A percentile compares a stretch with the other conserved stretches of the same genome.
Evolutionary conservation across 306 rosid species (phyloP).

Genomic region (Hippophae tibetana): DNA sequence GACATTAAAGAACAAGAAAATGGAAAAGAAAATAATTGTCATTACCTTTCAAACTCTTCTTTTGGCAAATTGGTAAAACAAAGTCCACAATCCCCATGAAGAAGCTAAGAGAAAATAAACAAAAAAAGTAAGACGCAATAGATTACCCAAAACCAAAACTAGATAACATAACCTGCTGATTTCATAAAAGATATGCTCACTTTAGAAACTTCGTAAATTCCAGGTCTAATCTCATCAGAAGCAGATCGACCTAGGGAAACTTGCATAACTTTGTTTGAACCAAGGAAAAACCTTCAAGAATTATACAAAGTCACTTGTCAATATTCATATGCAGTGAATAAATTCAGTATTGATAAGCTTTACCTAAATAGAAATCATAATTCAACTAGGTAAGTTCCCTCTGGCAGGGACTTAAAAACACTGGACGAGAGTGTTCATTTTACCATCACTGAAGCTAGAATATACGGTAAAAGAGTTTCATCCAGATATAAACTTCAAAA

Average conservation of each 20-base stretch:
- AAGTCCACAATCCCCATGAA: slow-evolving; percentile 88
- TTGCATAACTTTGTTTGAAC: slow-evolving; percentile 95
- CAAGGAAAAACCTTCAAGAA: slow-evolving; percentile 58
- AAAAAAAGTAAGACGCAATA: not conserved
- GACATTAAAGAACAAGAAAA: not conserved
- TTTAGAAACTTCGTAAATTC: slow-evolving; percentile 66
- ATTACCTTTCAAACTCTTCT: slow-evolving; percentile 79
- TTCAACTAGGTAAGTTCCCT: too few relatives aligned
- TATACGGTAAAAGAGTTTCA: too few relatives aligned
- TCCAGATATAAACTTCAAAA: too few relatives aligned
- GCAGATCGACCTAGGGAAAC: slow-evolving; percentile 67
- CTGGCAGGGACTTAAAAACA: too few relatives aligned
- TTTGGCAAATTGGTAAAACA: slow-evolving; percentile 59
- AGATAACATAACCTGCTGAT: not conserved
- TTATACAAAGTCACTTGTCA: not conserved
- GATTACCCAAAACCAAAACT: too few relatives aligned
- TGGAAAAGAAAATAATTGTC: not conserved
- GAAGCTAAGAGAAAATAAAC: slow-evolving; percentile 31
- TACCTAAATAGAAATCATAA: too few relatives aligned
- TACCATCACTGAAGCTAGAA: too few relatives aligned
- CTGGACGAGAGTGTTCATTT: too few relatives aligned
- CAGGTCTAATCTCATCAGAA: slow-evolving; percentile 52
- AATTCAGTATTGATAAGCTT: too few relatives aligned
- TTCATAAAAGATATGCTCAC: slow-evolving; percentile 19
- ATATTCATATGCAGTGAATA: too few relatives aligned